Conservation (phyloP, 345 rosid species). For the Barbarea vulgaris region DNA sequence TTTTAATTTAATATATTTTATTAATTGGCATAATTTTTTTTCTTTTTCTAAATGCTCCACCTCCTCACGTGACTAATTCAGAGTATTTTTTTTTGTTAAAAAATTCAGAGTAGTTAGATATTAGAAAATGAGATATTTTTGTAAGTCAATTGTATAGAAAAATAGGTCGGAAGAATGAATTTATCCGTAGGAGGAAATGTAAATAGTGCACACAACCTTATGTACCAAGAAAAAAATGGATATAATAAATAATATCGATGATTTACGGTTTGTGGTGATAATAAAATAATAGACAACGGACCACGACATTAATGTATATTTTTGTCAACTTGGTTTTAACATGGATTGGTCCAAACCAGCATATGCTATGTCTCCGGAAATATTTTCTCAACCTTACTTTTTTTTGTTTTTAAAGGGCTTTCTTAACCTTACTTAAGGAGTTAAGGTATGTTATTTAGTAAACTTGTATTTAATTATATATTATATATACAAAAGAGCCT, state of each 20-base stretch:
- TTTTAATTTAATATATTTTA: too few species aligned
- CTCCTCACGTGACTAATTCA: too few species aligned
- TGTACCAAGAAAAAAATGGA: neutral
- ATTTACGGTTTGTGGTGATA: neutral
- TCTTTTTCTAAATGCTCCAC: too few species aligned
- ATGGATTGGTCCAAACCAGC: constrained; percentile 31
- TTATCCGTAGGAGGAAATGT: neutral
- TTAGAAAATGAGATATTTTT: neutral
- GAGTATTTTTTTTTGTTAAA: too few species aligned
- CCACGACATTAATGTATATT: constrained; percentile 9
- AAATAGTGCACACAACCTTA: neutral
- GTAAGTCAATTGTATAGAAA: neutral
- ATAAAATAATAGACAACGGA: constrained; percentile 1
- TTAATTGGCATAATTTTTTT: too few species aligned
- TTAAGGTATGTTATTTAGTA: neutral
- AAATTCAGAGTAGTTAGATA: too few species aligned
- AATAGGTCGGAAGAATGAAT: neutral
- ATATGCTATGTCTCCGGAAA: constrained; percentile 29
- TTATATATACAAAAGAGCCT: constrained; percentile 7
- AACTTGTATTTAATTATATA: neutral
- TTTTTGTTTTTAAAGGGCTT: too few species aligned
- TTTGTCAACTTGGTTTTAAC: constrained; percentile 22
- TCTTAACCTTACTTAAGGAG: neutral
- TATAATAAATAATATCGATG: neutral
- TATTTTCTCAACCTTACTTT: neutral